phyloP scores from a whole-genome alignment of 2,329 filamentous ascomycete species.

The Penicillium freii region DNA sequence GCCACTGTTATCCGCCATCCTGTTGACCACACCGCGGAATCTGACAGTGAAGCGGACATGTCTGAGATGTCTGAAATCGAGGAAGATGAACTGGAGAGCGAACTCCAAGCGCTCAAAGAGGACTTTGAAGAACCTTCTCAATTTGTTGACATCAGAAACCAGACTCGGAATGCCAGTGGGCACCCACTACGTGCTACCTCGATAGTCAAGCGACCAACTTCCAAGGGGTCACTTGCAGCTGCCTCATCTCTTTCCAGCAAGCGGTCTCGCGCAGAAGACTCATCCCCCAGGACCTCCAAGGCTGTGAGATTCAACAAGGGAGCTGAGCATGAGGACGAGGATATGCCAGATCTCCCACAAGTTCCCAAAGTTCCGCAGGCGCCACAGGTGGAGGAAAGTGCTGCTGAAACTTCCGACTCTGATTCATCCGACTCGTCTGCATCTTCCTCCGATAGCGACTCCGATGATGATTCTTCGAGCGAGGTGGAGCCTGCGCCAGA shows the following conservation, averaged over 20 bases:
- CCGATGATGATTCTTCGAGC: constrained; percentile 18
- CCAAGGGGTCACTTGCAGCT: constrained; percentile 19
- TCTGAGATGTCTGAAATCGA: constrained; percentile 34
- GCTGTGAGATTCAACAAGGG: constrained; percentile 35
- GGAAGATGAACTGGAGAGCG: constrained; percentile 43
- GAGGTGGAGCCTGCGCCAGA: constrained; percentile 20
- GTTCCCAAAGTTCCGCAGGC: constrained; percentile 11
- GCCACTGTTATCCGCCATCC: constrained; percentile 39
- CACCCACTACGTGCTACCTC: constrained; percentile 19
- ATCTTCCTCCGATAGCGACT: constrained; percentile 18
- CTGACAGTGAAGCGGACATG: constrained; percentile 32
- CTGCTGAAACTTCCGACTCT: constrained; percentile 13
- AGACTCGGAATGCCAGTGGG: constrained; percentile 8
- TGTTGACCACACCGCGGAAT: constrained; percentile 28
- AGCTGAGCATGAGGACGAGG: constrained; percentile 16
- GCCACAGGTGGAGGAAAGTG: constrained; percentile 10
- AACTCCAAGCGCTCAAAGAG: constrained; percentile 46
- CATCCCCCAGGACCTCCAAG: constrained; percentile 31
- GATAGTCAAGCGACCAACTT: constrained; percentile 20
- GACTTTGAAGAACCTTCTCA: constrained; percentile 38
- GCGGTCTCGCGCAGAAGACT: constrained; percentile 20
- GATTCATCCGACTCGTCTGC: constrained; percentile 7
- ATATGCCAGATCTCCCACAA: constrained; percentile 9
- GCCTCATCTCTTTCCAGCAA: constrained; percentile 24
- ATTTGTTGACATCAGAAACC: constrained; percentile 20